Evolutionary conservation across 768 basidiomycete genomes (phyloP).

Genomic region (Boletus tomentosulus): DNA sequence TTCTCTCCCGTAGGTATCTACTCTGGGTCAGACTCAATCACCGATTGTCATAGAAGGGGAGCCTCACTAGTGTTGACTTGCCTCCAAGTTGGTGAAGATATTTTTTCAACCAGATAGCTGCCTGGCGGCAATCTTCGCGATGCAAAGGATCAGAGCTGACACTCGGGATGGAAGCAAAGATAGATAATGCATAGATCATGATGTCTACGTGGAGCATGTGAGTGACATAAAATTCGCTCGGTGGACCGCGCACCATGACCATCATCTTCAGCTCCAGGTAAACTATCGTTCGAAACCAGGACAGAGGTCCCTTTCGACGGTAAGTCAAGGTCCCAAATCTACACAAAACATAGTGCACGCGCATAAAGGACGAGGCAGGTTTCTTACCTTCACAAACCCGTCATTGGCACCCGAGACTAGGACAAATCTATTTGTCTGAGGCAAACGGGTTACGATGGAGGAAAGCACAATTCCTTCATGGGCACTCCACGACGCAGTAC

Average conservation of each 20-base stretch:
- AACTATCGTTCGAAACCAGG: background rate
- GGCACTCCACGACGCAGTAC: slow-evolving; percentile 76
- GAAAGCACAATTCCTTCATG: slow-evolving; percentile 84
- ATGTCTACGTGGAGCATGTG: slow-evolving; percentile 43
- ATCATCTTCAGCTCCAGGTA: slow-evolving; percentile 15
- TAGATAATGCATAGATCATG: slow-evolving; percentile 73
- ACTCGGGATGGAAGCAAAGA: slow-evolving; percentile 85
- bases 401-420: slow-evolving; percentile 85
- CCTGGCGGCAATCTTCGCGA: slow-evolving; percentile 88
- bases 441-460: slow-evolving; percentile 52
- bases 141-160: slow-evolving; percentile 66
- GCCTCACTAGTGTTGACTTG: slow-evolving; percentile 62
- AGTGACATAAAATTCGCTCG: background rate
- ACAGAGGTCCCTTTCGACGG: slow-evolving; percentile 7
- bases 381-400: slow-evolving; percentile 69
- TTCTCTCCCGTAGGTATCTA: slow-evolving; percentile 76
- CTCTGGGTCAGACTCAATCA: background rate
- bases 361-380: background rate
- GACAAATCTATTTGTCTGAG: slow-evolving; percentile 20
- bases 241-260: slow-evolving; percentile 14
- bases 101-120: slow-evolving; percentile 89
- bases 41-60: background rate
- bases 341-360: background rate
- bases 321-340: slow-evolving; percentile 56
- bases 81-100: slow-evolving; percentile 88